These are phyloP conservation scores for Aspergillus versicolor DNA, from an alignment of 2,329 filamentous ascomycete genomes.

Conservation along the genomic window DNA sequence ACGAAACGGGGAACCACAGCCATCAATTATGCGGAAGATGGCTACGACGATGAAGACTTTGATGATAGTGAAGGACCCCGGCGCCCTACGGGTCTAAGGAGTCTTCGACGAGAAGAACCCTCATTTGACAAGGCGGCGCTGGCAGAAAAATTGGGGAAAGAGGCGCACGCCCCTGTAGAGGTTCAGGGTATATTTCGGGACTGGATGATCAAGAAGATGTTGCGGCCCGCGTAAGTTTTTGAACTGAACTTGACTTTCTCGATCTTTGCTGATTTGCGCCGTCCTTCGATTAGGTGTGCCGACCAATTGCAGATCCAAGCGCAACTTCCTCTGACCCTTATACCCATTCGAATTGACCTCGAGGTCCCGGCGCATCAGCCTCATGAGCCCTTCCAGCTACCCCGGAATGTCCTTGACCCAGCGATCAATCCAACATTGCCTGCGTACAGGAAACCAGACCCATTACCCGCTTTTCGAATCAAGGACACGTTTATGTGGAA, in stretches of 20 bases:
- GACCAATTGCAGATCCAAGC: constrained; percentile 65
- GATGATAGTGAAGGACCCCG: constrained; percentile 66
- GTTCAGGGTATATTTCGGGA: constrained; percentile 91
- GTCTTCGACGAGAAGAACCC: constrained; percentile 73
- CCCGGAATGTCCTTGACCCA: constrained; percentile 41
- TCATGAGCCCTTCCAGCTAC: constrained; percentile 47
- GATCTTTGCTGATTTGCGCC: constrained; percentile 11
- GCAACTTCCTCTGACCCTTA: constrained; percentile 80
- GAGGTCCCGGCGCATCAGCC: constrained; percentile 73
- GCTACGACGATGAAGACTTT: constrained; percentile 73
- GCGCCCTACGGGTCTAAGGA: constrained; percentile 77
- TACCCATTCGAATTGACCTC: constrained; percentile 94
- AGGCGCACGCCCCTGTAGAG: constrained; percentile 73
- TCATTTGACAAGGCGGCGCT: constrained; percentile 63
- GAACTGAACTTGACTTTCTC: constrained; percentile 8
- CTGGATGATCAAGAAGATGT: constrained; percentile 78
- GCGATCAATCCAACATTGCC: constrained; percentile 65
- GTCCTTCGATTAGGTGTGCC: constrained; percentile 44
- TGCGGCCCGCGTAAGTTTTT: constrained; percentile 44
- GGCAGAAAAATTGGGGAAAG: constrained; percentile 78
- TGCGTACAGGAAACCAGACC: constrained; percentile 76
- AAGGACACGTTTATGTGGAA: constrained; percentile 99
- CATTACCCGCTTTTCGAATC: constrained; percentile 79
- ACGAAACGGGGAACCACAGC: constrained; percentile 95
- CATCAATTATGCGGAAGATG: constrained; percentile 97